Base-by-base conservation (phyloP, 139 green algal species). In the Micromonas commoda region DNA sequence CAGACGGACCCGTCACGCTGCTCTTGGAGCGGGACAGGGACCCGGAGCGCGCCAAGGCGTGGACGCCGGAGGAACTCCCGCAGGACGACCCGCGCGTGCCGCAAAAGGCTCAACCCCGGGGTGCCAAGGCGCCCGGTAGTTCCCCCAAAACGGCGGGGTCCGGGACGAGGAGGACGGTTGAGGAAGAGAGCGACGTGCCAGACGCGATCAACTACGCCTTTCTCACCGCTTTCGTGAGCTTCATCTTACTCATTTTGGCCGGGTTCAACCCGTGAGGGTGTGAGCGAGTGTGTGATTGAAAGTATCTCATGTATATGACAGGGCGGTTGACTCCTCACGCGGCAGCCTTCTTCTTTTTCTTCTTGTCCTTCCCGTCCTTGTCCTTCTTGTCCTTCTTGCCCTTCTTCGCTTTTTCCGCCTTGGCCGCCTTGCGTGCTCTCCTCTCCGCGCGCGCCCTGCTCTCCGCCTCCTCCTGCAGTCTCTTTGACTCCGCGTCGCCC, bases 1-100 rank as follows among this genome's bases (percentile, higher is more conserved):
- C 32, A 6, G 68, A 75, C 68, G 68, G 68, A 5, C 68, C 68
- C 9, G 23, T 75, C 6, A 75, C 68, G 68, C 33, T 75, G 21
- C 23, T 75, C 34, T 53, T 75, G 33, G 68, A 75, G 35, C 31
- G 68, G 13, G 4, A 51, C 13, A 2, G 26, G 4, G 64, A 71
- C 28, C 4, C 26, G 26, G 64, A 37, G n/a, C 2, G 2, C n/a
- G 3, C 24, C 24, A 26, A 39, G 64, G 13, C 64, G 26, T 39
- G 64, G n/a, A 23, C 64, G 64, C 64, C 28, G 4, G 64, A 71
- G 29, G n/a, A 63, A 63, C 52, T n/a, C n/a, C n/a, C n/a, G n/a
- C n/a, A n/a, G n/a, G n/a, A n/a, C n/a, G n/a, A n/a, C n/a, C n/a
- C n/a, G n/a, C n/a, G n/a, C n/a, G n/a, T n/a, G n/a, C n/a, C n/a